Evolutionary conservation across 2,329 filamentous ascomycete genomes (phyloP).

Genomic region (Cladosporium cucumerinum): DNA sequence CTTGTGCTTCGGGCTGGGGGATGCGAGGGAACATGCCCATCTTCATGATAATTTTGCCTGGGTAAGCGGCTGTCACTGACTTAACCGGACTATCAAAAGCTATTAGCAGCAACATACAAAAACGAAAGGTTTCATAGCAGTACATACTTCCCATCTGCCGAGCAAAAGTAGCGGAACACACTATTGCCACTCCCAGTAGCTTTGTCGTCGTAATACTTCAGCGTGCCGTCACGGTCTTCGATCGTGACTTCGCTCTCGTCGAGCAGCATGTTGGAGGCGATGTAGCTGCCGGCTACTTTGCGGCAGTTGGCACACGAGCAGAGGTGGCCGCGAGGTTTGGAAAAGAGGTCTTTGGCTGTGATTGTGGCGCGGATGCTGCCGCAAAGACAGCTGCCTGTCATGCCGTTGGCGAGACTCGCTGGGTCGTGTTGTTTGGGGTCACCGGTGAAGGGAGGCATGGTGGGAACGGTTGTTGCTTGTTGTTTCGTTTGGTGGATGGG

Average conservation of each 20-base stretch:
- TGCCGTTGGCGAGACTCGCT: conserved; percentile 34
- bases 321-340: conserved; percentile 43
- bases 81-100: conserved; percentile 43
- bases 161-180: conserved; percentile 46
- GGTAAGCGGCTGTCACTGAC: conserved; percentile 40
- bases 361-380: conserved; percentile 49
- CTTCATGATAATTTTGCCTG: conserved; percentile 48
- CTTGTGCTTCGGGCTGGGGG: conserved; percentile 45
- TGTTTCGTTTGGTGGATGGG: not conserved
- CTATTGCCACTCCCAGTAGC: conserved; percentile 47
- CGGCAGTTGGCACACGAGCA: conserved; percentile 54
- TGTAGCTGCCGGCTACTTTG: conserved; percentile 47
- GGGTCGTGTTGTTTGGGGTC: conserved; percentile 39
- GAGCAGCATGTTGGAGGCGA: conserved; percentile 41
- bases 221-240: conserved; percentile 42
- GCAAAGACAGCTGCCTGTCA: conserved; percentile 46
- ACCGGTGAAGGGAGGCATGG: conserved; percentile 36
- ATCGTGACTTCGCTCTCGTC: conserved; percentile 46
- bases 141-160: conserved; percentile 42
- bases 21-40: conserved; percentile 51
- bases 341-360: conserved; percentile 47
- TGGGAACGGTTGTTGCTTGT: not conserved
- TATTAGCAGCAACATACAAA: not conserved
- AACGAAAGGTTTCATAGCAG: too few relatives aligned
- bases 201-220: conserved; percentile 46